Evolutionary conservation across 805 yeast genomes (phyloP), one percentile per base, ranked within the genome.

Genomic region (Saturnispora besseyi): DNA sequence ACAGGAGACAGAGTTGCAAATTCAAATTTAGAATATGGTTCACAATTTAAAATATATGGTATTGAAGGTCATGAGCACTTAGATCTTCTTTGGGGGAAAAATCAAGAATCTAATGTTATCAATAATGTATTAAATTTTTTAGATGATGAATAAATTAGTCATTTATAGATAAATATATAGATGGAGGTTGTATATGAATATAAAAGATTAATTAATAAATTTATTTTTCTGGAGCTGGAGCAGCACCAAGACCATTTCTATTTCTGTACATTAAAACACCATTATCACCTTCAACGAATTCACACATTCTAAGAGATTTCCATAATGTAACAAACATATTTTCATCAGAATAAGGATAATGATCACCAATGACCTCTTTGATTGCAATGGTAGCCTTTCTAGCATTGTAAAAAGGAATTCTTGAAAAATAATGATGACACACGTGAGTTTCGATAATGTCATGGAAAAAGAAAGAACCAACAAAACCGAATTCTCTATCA

Each of bases 31-130:
- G 50, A 34, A 6, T 43, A 32, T 32, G 42, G 48, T 15, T 37
- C 57, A 21, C 51, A 50, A 21, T 45, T 61, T 31, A 51, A 55
- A 6, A 56, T 66, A 12, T 71, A 78, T 28, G 82, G 85, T 1
- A 79, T 91, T 0, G 73, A 71, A 1, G 70, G 70, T 21, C 87
- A 90, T 62, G 99, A 91, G 66, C 99, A 91, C 67, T 68, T 91
- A 53, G 99, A 93, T 62, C 76, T 91, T 54, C 70, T 91, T 11
- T 91, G 99, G 99, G 97, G 96, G n/a, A 68, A 74, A 26, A 77
- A 81, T 48, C 84, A 84, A 3, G 77, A 72, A 29, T 55, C 59
- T 4, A 60, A 71, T 48, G 82, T 80, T 3, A 67, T 76, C 44
- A 62, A 68, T 6, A 69, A 71, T 50, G 70, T 77, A 6, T 51